A percentile compares a stretch with the other conserved stretches of the same genome.
phyloP scores from a whole-genome alignment of 805 yeast species.

The Saturnispora sekii region DNA sequence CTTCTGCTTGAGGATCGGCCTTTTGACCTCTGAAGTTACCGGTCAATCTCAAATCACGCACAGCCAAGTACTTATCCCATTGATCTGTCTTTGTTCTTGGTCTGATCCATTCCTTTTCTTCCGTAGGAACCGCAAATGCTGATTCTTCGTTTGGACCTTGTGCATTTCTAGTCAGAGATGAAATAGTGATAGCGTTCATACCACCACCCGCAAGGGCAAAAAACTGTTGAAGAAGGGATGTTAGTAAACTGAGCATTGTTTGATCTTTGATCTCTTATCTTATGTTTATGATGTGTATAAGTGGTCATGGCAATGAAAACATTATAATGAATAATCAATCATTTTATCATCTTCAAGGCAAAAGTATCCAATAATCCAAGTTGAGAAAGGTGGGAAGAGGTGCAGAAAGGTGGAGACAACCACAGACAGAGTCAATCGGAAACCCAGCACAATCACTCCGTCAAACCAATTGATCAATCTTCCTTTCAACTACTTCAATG shows the following conservation, averaged over 20 bases:
- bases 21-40: slow-evolving; percentile 65
- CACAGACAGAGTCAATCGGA: no score
- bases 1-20: slow-evolving; percentile 56
- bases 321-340: no score
- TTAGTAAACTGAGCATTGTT: background rate
- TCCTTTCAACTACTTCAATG: no score
- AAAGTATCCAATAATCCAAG: no score
- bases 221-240: slow-evolving; percentile 21
- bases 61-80: slow-evolving; percentile 49
- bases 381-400: no score
- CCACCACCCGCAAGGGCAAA: slow-evolving; percentile 48
- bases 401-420: no score
- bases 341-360: no score
- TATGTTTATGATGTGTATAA: background rate
- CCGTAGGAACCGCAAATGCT: slow-evolving; percentile 29
- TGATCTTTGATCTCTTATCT: background rate
- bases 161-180: slow-evolving; percentile 25
- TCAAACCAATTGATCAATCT: no score
- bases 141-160: slow-evolving; percentile 29
- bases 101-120: slow-evolving; percentile 41
- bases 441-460: no score
- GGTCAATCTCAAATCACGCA: slow-evolving; percentile 68
- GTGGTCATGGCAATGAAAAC: no score
- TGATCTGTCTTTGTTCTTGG: slow-evolving; percentile 45
- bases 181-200: slow-evolving; percentile 25